Conservation (phyloP, 139 green algal genomes). For the Tetradesmus lagerheimii region DNA sequence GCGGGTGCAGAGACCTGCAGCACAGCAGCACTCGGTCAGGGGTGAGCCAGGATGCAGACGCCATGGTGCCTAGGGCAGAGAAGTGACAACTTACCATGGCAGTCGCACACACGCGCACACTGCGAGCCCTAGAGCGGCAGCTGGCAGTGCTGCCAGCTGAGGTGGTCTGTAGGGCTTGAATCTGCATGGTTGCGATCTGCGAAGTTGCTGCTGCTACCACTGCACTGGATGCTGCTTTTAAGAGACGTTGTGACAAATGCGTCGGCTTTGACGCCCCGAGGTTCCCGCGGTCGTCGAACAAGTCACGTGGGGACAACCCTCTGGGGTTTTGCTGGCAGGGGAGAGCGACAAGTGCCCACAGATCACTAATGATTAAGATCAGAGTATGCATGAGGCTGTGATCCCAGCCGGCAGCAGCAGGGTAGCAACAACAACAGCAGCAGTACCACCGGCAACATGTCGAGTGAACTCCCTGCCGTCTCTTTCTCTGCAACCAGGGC, state of each 20-base stretch:
- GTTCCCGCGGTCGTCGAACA: background rate
- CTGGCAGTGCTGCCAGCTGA: constrained; percentile 12
- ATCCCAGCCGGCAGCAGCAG: background rate
- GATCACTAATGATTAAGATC: background rate
- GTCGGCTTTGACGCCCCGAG: background rate
- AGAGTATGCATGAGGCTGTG: too few species aligned
- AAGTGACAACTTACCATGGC: background rate
- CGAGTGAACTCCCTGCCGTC: background rate
- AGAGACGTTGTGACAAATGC: background rate
- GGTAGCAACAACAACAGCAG: background rate
- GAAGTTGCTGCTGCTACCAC: background rate
- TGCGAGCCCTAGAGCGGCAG: background rate
- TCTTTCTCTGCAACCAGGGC: background rate
- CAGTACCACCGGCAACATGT: background rate
- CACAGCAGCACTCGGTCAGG: background rate
- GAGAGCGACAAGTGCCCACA: too few species aligned
- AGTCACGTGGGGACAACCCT: background rate
- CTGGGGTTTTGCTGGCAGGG: background rate
- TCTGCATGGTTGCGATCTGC: background rate
- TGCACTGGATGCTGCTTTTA: background rate
- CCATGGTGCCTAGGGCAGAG: background rate
- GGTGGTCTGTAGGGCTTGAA: constrained; percentile 4
- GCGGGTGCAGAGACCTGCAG: constrained; percentile 6
- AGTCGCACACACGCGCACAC: background rate
- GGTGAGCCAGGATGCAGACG: background rate